Evolutionary conservation across 2,329 filamentous ascomycete species (phyloP).

Genomic region (Metarhizium robertsii): DNA sequence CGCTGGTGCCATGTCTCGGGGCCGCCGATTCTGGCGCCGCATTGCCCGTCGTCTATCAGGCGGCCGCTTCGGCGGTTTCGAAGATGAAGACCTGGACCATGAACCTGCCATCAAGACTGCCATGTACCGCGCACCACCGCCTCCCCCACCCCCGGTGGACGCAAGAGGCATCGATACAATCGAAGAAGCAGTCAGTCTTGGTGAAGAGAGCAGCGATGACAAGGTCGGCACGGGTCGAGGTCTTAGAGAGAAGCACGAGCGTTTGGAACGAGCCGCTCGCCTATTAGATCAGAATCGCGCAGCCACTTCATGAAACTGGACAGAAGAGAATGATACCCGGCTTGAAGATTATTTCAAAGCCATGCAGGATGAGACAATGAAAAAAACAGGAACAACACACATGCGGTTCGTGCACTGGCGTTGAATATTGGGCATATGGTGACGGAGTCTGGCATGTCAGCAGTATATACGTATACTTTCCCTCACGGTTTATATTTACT

Average conservation of each 20-base stretch:
- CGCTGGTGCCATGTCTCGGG: constrained; percentile 5
- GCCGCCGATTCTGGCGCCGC: constrained; percentile 15
- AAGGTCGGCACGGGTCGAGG: constrained; percentile 12
- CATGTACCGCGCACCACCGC: constrained; percentile 24
- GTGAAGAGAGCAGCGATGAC: constrained; percentile 16
- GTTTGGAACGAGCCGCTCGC: constrained; percentile 30
- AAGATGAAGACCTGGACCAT: constrained; percentile 5
- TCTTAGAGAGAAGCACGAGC: constrained; percentile 26
- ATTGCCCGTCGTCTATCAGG: constrained; percentile 13
- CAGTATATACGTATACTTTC: background rate
- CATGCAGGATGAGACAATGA: background rate
- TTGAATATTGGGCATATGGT: background rate
- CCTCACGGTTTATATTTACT: background rate
- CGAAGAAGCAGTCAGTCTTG: constrained; percentile 12
- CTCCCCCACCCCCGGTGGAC: constrained; percentile 5
- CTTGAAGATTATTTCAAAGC: background rate
- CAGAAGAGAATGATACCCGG: background rate
- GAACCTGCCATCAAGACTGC: constrained; percentile 18
- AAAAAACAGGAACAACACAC: background rate
- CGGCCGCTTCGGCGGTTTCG: constrained; percentile 6
- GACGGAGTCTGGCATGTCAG: background rate
- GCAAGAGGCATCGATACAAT: constrained; percentile 9
- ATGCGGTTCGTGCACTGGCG: background rate
- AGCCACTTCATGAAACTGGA: background rate
- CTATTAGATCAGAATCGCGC: constrained; percentile 23